A percentile compares a stretch with the other conserved stretches of the same genome.
Conservation (phyloP, 768 basidiomycete species). For the Termitomyces sp. region DNA sequence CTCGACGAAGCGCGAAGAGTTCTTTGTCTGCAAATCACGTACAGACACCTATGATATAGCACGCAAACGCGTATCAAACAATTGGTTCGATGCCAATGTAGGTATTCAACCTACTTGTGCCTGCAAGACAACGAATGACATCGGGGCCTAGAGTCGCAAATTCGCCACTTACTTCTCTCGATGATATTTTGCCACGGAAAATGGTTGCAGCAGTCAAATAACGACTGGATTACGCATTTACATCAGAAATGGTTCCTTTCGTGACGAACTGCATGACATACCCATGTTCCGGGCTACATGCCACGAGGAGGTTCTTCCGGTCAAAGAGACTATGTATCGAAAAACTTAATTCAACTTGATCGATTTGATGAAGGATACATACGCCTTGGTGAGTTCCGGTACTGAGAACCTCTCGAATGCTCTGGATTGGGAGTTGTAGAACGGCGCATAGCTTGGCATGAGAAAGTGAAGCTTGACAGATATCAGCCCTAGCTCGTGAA, state of each 20-base stretch:
- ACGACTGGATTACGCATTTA: neutral
- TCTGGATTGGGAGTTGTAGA: slow-evolving; percentile 61
- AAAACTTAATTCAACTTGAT: neutral
- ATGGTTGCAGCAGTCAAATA: slow-evolving; percentile 82
- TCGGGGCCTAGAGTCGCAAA: slow-evolving; percentile 20
- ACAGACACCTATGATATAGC: slow-evolving; percentile 53
- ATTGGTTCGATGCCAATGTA: slow-evolving; percentile 1
- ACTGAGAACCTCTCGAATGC: slow-evolving; percentile 59
- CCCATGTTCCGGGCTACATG: slow-evolving; percentile 78
- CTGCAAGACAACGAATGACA: slow-evolving; percentile 34
- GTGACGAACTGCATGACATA: slow-evolving; percentile 22
- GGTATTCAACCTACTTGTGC: slow-evolving; percentile 41
- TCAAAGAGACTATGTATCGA: slow-evolving; percentile 67
- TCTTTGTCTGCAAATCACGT: slow-evolving; percentile 68
- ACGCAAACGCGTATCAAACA: neutral
- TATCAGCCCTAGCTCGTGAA: neutral
- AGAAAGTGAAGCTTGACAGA: slow-evolving; percentile 82
- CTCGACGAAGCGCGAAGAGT: slow-evolving; percentile 78
- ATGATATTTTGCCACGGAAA: slow-evolving; percentile 79
- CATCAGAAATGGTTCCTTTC: neutral
- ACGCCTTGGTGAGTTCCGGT: slow-evolving; percentile 73
- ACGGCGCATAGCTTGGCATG: slow-evolving; percentile 91
- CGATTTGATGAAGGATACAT: slow-evolving; percentile 18
- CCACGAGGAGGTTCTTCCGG: slow-evolving; percentile 74
- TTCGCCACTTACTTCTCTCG: slow-evolving; percentile 61